Evolutionary conservation across 202 grass and related monocot genomes (phyloP).

Genomic region (Schoenoplectus triqueter): DNA sequence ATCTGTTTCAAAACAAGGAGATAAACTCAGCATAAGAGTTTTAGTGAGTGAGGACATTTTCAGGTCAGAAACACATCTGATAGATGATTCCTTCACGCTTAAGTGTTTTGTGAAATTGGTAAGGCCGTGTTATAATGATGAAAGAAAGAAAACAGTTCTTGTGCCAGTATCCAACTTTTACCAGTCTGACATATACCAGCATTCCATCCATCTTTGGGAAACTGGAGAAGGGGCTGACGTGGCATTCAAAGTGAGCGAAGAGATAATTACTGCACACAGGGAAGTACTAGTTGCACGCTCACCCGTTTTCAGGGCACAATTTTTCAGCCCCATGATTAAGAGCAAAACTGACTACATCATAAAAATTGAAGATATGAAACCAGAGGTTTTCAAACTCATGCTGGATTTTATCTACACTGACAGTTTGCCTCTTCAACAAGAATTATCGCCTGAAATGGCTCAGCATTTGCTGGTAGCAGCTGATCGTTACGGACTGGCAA

Average conservation of each 20-base stretch:
- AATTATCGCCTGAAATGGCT: background rate
- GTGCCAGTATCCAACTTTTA: background rate
- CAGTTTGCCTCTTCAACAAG: background rate
- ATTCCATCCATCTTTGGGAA: no score
- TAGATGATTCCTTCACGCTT: constrained; percentile 13
- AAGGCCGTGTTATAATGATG: background rate
- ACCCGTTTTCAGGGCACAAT: background rate
- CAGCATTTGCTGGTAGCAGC: constrained; percentile 33
- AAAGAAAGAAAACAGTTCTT: background rate
- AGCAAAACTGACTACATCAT: background rate
- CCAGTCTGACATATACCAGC: no score
- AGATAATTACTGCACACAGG: background rate
- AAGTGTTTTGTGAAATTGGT: background rate
- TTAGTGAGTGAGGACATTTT: background rate
- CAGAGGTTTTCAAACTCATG: background rate
- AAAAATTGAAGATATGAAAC: constrained; percentile 11
- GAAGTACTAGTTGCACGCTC: background rate
- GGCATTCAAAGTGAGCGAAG: constrained; percentile 4
- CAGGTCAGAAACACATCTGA: background rate
- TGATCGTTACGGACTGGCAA: constrained; percentile 5
- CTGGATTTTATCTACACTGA: constrained; percentile 21
- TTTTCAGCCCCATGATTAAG: constrained; percentile 10
- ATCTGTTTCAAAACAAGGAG: background rate
- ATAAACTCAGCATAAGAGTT: background rate
- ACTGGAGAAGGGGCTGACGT: constrained; percentile 2